These are phyloP conservation scores for Heliocybe sulcata DNA, from an alignment of 1,284 basidiomycete species.

Conservation along the genomic window DNA sequence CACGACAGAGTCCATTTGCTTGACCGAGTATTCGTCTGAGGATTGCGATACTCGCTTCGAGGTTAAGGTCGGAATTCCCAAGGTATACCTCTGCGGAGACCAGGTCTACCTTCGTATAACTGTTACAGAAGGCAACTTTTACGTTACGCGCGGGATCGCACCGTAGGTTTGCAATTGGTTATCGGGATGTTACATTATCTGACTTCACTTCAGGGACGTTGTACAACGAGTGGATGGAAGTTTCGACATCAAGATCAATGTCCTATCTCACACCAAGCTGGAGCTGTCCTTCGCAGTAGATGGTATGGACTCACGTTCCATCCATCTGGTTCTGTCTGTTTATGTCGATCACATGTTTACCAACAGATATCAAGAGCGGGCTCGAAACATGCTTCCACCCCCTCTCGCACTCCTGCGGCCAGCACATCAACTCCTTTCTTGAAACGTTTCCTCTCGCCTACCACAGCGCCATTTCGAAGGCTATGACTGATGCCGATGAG, in stretches of 20 bases:
- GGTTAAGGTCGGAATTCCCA: neutral
- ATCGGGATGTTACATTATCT: neutral
- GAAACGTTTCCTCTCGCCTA: neutral
- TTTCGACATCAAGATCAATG: neutral
- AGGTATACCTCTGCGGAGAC: neutral
- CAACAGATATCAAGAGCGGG: neutral
- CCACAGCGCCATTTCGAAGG: neutral
- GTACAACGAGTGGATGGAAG: neutral
- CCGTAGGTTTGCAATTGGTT: neutral
- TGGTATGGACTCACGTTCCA: neutral
- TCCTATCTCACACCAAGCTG: neutral
- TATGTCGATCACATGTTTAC: neutral
- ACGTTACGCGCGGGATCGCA: neutral
- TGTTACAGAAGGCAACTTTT: neutral
- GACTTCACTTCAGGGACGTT: neutral
- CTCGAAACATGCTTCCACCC: neutral
- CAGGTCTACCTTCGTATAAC: neutral
- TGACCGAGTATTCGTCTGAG: neutral
- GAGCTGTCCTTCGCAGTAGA: neutral
- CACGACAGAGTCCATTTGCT: neutral
- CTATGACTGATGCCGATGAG: neutral
- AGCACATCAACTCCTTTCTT: neutral
- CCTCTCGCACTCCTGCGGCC: neutral
- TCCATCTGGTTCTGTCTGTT: neutral
- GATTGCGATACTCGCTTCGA: neutral